Evolutionary conservation across 176 grass and related monocot genomes (phyloP), one percentile per base, ranked within the genome.

Genomic region (Stipa capillata): DNA sequence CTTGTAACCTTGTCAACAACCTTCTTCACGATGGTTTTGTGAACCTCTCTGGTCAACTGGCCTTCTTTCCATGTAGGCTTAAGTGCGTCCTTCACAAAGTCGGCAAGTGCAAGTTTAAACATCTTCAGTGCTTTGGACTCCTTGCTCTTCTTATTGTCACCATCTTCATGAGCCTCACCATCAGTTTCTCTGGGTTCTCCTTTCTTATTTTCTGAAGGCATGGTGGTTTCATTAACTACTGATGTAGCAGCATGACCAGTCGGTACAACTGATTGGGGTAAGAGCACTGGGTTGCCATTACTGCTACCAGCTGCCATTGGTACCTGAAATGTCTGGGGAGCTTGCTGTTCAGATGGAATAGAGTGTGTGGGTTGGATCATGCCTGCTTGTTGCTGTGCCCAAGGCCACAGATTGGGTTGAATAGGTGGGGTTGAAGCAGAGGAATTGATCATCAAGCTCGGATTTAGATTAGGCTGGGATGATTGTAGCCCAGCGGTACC

Each of bases 31-130:
- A 99, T 99, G 24, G 92, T 93, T 60, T 99, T 99, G 62, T 99
- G 92, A 14, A 91, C 20, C 76, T 99, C 97, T 76, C 89, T 91
- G 73, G 83, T 99, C 79, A 99, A 47, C 23, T 99, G 92, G 18
- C 97, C 97, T 37, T 99, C 92, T 88, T 99, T 99, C 97, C 97
- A 99, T 9, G 87, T 89, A 13, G 97, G 97, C 65, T 99, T 99
- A 44, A 99, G 76, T 13, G 91, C 51, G 42, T 99, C 97, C 86
- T 99, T 99, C 47, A 99, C 92, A 79, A 91, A 94, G 53, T 93
- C 97, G 0, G 88, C 92, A 44, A 99, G 92, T 2, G 92, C 86
- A 58, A 85, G 82, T 64, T 96, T 99, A 71, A 99, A 99, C 88
- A 93, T 73, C 81, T 93, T 93, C 73, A 89, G 18, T 25, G 70